phyloP scores from a whole-genome alignment of 352 stramenopile species.

The Phytophthora chlamydospora region DNA sequence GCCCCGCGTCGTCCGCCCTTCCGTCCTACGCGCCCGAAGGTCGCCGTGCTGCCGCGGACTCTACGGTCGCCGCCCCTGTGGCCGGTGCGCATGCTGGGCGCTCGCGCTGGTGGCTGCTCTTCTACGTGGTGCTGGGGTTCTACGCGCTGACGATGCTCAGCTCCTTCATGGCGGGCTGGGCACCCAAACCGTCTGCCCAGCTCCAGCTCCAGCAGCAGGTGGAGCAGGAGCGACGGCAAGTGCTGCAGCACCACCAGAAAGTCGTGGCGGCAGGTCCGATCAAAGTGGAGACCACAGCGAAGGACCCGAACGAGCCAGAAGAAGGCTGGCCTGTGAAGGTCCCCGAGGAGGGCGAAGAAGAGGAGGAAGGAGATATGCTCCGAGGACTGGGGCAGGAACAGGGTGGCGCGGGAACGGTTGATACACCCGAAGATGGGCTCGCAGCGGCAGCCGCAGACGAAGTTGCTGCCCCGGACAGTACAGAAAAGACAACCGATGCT shows the following conservation, averaged over 20 bases:
- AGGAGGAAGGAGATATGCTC: neutral
- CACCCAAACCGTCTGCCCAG: conserved; percentile 1
- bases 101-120: conserved; percentile 32
- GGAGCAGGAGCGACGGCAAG: conserved; percentile 6
- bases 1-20: conserved; percentile 35
- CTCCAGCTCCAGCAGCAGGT: conserved; percentile 12
- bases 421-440: conserved; percentile 9
- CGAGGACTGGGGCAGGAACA: conserved; percentile 7
- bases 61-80: conserved; percentile 1
- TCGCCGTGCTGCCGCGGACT: conserved; percentile 1
- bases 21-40: conserved; percentile 26
- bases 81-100: neutral
- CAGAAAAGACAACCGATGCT: neutral
- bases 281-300: conserved; percentile 19
- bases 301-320: conserved; percentile 19
- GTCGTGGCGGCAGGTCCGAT: conserved; percentile 9
- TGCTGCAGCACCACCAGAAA: conserved; percentile 8
- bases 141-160: conserved; percentile 30
- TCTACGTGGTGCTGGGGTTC: conserved; percentile 36
- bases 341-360: neutral
- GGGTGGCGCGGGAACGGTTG: conserved; percentile 3
- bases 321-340: conserved; percentile 26
- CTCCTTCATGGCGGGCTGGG: conserved; percentile 20
- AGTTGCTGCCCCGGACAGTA: neutral
- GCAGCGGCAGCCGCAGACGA: neutral